Conservation (phyloP, 78 protist genomes). For the Guillardia theta region DNA sequence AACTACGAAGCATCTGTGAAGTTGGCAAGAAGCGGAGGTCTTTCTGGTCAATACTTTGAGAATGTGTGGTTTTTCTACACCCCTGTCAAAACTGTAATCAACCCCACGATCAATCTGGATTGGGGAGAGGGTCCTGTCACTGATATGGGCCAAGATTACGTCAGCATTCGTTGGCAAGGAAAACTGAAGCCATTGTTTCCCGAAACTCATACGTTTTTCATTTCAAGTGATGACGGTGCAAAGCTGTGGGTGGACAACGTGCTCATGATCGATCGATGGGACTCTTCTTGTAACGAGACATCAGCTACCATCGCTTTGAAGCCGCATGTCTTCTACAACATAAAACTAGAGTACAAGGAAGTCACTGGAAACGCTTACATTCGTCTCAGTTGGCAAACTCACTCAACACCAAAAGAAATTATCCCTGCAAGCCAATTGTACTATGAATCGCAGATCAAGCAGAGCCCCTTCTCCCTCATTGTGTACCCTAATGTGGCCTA, state of each 20-base stretch:
- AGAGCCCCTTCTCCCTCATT: background rate
- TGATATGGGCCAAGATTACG: background rate
- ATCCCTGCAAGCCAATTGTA: background rate
- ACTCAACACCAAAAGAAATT: background rate
- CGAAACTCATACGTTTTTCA: background rate
- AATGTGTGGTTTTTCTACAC: slow-evolving; percentile 15
- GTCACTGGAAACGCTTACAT: background rate
- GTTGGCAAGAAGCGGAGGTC: slow-evolving; percentile 24
- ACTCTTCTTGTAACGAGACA: background rate
- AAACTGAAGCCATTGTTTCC: background rate
- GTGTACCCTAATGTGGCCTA: background rate
- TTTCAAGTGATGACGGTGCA: background rate
- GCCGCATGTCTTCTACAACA: background rate
- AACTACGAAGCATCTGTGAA: slow-evolving; percentile 2
- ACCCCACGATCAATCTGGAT: background rate
- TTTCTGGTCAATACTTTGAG: background rate
- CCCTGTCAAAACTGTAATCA: slow-evolving; percentile 4
- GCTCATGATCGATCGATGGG: background rate
- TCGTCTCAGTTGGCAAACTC: background rate
- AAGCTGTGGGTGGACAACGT: slow-evolving; percentile 34
- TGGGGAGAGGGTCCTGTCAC: background rate
- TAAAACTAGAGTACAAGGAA: background rate
- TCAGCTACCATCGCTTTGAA: background rate
- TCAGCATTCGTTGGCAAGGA: background rate
- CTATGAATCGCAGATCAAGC: slow-evolving; percentile 1